Percentiles rank a stretch among this genome's conserved stretches.
These are phyloP conservation scores for Candida pseudoglaebosa DNA, from an alignment of 805 yeast genomes.

Conservation along the genomic window DNA sequence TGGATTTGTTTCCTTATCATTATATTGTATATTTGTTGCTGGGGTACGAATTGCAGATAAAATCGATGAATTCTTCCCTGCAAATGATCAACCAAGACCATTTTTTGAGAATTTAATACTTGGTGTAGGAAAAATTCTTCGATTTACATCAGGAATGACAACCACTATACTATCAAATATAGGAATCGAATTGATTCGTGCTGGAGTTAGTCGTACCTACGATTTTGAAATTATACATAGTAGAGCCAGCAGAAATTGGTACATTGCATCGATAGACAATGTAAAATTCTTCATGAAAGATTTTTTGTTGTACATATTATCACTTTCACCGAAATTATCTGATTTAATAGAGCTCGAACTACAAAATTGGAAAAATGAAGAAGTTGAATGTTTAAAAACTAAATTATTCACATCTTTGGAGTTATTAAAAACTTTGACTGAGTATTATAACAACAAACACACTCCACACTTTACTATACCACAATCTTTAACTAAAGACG, in stretches of 20 bases:
- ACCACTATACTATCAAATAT: slow-evolving; percentile 2
- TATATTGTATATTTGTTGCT: slow-evolving; percentile 3
- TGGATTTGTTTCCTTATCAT: not conserved
- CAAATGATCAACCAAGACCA: slow-evolving; percentile 2
- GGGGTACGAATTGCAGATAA: slow-evolving; percentile 4
- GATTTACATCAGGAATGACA: slow-evolving; percentile 2
- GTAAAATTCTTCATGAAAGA: slow-evolving; percentile 18
- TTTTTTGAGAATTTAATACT: not conserved
- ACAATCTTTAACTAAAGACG: slow-evolving; percentile 1
- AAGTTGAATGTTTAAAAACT: slow-evolving; percentile 15
- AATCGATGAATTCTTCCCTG: slow-evolving; percentile 1
- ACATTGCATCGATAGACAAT: slow-evolving; percentile 6
- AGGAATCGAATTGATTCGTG: slow-evolving; percentile 10
- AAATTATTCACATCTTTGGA: slow-evolving; percentile 3
- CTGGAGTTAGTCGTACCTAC: slow-evolving; percentile 17
- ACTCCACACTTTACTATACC: slow-evolving; percentile 8
- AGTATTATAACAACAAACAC: slow-evolving; percentile 8
- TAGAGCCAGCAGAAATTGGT: slow-evolving; percentile 7
- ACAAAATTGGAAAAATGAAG: slow-evolving; percentile 15
- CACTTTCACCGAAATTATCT: slow-evolving; percentile 15
- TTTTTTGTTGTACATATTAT: slow-evolving; percentile 12
- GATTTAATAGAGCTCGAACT: slow-evolving; percentile 10
- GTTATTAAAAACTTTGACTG: slow-evolving; percentile 9
- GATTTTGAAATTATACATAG: slow-evolving; percentile 19
- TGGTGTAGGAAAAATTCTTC: not conserved